Conservation (phyloP, 768 basidiomycete species). For the Boletellus ananiceps region DNA sequence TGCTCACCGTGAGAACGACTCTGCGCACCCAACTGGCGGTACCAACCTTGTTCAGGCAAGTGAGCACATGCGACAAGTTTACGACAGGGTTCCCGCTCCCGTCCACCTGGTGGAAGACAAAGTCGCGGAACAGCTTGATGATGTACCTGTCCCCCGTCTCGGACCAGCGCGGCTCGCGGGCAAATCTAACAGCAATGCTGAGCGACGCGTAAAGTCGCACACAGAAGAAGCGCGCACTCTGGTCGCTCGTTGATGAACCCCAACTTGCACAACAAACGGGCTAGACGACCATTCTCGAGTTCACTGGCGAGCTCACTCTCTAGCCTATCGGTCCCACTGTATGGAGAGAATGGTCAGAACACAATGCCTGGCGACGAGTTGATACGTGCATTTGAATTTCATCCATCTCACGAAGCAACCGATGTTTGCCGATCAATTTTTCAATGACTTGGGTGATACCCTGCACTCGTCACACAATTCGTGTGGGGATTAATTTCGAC, state of each 20-base stretch:
- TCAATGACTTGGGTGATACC: constrained; percentile 77
- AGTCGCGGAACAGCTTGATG: constrained; percentile 96
- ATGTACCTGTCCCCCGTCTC: constrained; percentile 98
- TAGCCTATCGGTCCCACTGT: constrained; percentile 73
- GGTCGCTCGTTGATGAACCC: constrained; percentile 99
- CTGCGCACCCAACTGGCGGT: background rate
- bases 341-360: background rate
- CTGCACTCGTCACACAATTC: constrained; percentile 32
- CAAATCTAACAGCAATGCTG: constrained; percentile 58
- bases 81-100: constrained; percentile 85
- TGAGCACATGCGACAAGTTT: constrained; percentile 86
- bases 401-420: constrained; percentile 72
- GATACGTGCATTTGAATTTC: constrained; percentile 67
- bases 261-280: constrained; percentile 87
- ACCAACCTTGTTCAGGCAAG: constrained; percentile 87
- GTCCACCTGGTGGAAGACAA: constrained; percentile 96
- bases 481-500: background rate
- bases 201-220: background rate
- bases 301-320: constrained; percentile 84
- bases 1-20: constrained; percentile 26
- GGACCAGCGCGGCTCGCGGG: constrained; percentile 95
- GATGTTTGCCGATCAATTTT: constrained; percentile 58
- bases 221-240: constrained; percentile 58
- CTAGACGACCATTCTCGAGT: constrained; percentile 89
- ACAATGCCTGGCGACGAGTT: background rate